Conservation (phyloP, 2,329 filamentous ascomycete species). For the Nemania serpens region DNA sequence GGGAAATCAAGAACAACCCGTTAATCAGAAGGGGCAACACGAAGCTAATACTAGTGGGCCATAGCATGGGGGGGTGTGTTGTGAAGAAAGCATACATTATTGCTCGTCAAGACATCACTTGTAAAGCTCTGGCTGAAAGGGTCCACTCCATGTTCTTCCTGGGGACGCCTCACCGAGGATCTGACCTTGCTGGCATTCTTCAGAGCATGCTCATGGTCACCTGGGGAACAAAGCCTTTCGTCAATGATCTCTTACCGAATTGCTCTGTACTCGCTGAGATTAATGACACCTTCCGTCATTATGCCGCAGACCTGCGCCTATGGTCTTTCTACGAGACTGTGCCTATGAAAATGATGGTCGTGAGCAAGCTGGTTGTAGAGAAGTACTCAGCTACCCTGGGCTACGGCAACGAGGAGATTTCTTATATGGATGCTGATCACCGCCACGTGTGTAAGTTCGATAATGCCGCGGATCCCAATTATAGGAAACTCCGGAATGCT, state of each 20-base stretch:
- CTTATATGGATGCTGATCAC: conserved; percentile 43
- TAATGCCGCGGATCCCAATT: conserved; percentile 40
- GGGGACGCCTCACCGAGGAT: conserved; percentile 48
- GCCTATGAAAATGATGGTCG: conserved; percentile 34
- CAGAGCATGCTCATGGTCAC: conserved; percentile 44
- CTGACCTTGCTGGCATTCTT: conserved; percentile 44
- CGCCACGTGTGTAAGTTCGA: conserved; percentile 45
- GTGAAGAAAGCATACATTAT: conserved; percentile 46
- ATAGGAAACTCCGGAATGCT: conserved; percentile 40
- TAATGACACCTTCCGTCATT: conserved; percentile 52
- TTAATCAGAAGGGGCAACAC: conserved; percentile 35
- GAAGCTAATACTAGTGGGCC: conserved; percentile 49
- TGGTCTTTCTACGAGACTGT: conserved; percentile 54
- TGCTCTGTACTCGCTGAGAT: conserved; percentile 45
- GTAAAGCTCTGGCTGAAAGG: conserved; percentile 36
- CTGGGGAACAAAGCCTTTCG: conserved; percentile 43
- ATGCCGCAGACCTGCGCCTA: conserved; percentile 43
- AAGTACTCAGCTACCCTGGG: conserved; percentile 33
- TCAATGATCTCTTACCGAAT: conserved; percentile 45
- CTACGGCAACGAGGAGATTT: conserved; percentile 37
- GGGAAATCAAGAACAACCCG: conserved; percentile 39
- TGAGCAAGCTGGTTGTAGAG: conserved; percentile 43
- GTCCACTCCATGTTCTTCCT: conserved; percentile 47
- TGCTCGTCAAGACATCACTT: conserved; percentile 40
- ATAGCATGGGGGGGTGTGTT: conserved; percentile 53